These are phyloP conservation scores for Neurospora tetraspora DNA, from an alignment of 495 filamentous ascomycete genomes.

Conservation along the genomic window DNA sequence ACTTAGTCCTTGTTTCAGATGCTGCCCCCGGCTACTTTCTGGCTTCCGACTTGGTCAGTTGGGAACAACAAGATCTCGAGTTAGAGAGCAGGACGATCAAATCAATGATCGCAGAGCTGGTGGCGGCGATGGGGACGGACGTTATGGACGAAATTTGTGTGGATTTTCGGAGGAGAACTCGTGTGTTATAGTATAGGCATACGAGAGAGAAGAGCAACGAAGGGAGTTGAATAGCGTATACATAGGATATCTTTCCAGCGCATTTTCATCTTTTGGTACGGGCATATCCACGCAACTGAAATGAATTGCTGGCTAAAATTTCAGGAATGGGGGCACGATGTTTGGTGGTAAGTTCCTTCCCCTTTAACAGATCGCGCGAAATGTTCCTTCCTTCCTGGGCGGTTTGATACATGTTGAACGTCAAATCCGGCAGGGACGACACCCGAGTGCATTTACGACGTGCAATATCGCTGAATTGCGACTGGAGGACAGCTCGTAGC, in stretches of 20 bases:
- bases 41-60: conserved; percentile 50
- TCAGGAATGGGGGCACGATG: background rate
- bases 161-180: conserved; percentile 14
- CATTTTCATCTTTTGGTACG: background rate
- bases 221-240: background rate
- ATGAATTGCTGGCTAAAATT: background rate
- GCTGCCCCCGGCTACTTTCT: conserved; percentile 17
- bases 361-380: background rate
- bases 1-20: conserved; percentile 30
- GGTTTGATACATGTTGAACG: background rate
- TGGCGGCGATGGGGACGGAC: conserved; percentile 63
- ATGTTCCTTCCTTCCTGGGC: background rate
- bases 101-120: conserved; percentile 62
- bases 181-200: background rate
- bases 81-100: conserved; percentile 44
- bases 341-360: background rate
- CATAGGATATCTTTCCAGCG: background rate
- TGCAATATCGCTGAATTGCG: background rate
- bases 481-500: background rate
- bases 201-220: background rate
- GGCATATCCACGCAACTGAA: background rate
- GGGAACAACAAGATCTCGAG: conserved; percentile 49
- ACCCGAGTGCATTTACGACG: background rate
- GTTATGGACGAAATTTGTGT: conserved; percentile 47
- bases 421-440: background rate